phyloP scores from a whole-genome alignment of 305 asterid genomes.

The Fraxinus sp. region DNA sequence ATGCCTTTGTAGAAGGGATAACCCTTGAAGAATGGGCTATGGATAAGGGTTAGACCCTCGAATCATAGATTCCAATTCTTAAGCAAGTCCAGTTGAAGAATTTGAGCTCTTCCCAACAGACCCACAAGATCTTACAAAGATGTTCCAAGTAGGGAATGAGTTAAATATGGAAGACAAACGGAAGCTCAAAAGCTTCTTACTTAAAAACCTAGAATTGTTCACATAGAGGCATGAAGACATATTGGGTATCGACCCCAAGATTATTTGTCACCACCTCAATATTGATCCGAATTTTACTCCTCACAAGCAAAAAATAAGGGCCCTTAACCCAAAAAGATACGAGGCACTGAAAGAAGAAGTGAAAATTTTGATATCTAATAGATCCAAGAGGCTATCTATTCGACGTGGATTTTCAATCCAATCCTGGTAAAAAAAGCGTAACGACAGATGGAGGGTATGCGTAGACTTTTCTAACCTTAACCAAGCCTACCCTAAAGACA shows the following conservation, averaged over 20 bases:
- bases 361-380: too few relatives aligned
- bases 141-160: neutral
- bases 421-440: neutral
- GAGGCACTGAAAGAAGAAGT: too few relatives aligned
- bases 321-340: neutral
- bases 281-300: neutral
- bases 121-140: neutral
- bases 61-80: neutral
- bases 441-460: neutral
- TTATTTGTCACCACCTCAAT: neutral
- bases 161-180: neutral
- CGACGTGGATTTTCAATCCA: neutral
- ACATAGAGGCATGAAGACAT: neutral
- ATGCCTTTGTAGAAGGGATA: neutral
- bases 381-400: neutral
- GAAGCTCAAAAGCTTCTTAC: neutral
- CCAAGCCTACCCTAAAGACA: neutral
- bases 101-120: neutral
- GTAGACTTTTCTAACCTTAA: neutral
- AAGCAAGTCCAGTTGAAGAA: neutral
- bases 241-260: neutral
- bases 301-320: neutral
- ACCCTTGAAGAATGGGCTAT: neutral
- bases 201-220: neutral
- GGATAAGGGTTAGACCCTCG: neutral